phyloP scores from a whole-genome alignment of 2,329 filamentous ascomycete genomes.

The Teratosphaeria zuluensis region DNA sequence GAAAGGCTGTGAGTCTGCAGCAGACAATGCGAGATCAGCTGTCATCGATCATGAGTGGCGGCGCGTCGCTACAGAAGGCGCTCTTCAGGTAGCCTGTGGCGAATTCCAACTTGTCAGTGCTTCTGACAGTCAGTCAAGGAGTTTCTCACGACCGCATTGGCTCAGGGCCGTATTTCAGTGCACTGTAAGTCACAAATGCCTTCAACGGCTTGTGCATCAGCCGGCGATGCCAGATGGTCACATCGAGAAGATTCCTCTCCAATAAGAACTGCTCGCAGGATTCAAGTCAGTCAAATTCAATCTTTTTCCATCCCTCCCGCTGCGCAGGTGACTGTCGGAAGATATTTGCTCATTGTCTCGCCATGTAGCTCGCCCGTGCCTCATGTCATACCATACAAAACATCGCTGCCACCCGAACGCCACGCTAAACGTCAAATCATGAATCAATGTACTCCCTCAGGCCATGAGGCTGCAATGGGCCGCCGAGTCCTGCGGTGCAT shows the following conservation, averaged over 20 bases:
- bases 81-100: background rate
- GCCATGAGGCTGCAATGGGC: background rate
- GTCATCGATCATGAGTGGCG: background rate
- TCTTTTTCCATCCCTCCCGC: background rate
- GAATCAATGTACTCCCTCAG: background rate
- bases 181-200: too few species aligned
- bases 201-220: too few species aligned
- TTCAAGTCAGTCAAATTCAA: background rate
- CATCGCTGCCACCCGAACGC: background rate
- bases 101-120: background rate
- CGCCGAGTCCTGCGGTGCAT: background rate
- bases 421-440: background rate
- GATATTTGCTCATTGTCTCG: background rate
- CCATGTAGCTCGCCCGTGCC: background rate
- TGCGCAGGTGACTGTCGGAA: background rate
- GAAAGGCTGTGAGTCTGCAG: background rate
- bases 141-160: too few species aligned
- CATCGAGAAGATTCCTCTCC: too few species aligned
- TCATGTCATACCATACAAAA: background rate
- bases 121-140: background rate
- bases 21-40: background rate
- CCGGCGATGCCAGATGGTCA: too few species aligned
- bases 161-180: too few species aligned
- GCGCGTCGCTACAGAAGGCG: background rate
- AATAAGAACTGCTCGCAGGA: background rate